phyloP scores from a whole-genome alignment of 257 asterid genomes.

The Scutellaria baicalensis region DNA sequence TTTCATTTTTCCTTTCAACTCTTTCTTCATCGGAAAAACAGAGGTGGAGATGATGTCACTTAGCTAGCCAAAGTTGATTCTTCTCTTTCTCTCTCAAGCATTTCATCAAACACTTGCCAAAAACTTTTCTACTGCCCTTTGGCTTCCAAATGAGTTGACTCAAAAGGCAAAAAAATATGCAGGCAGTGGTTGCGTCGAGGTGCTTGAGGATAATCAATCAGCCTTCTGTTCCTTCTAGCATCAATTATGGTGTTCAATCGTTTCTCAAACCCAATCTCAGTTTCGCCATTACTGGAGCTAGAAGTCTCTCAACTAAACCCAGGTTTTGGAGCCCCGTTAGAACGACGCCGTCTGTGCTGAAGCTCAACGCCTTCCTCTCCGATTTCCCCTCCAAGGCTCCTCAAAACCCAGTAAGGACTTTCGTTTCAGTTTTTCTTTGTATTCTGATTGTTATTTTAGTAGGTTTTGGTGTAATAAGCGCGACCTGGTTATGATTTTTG shows the following conservation, averaged over 20 bases:
- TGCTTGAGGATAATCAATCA: slow-evolving; percentile 35
- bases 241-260: slow-evolving; percentile 12
- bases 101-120: slow-evolving; percentile 22
- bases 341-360: slow-evolving; percentile 27
- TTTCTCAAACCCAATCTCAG: slow-evolving; percentile 15
- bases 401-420: slow-evolving; percentile 37
- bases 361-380: slow-evolving; percentile 61
- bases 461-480: not conserved
- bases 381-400: slow-evolving; percentile 49
- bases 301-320: slow-evolving; percentile 27
- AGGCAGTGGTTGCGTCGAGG: slow-evolving; percentile 34
- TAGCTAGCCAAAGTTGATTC: not conserved
- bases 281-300: slow-evolving; percentile 26
- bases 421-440: not conserved
- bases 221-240: slow-evolving; percentile 17
- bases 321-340: slow-evolving; percentile 44
- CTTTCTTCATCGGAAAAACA: not conserved
- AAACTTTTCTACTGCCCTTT: not conserved
- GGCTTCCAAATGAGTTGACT: slow-evolving; percentile 23
- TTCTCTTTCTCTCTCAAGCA: slow-evolving; percentile 11
- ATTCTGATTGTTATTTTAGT: not conserved
- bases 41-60: not conserved
- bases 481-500: not conserved
- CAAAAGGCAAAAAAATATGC: slow-evolving; percentile 23
- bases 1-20: not conserved